Conservation (phyloP, 2,329 filamentous ascomycete species). For the Pseudogymnoascus sp. region DNA sequence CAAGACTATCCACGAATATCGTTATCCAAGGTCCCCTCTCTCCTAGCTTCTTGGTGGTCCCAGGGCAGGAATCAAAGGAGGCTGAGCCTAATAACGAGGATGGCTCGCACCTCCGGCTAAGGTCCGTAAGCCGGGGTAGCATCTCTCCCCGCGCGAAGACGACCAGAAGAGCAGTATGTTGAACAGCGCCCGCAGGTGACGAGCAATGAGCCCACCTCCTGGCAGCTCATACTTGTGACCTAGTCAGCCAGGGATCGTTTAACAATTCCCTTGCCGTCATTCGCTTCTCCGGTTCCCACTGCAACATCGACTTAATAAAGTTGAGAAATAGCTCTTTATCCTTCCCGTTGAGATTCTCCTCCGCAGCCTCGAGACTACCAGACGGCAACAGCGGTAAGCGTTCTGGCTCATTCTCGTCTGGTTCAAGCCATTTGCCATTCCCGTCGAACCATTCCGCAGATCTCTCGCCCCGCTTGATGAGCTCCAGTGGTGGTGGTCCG, state of each 20-base stretch:
- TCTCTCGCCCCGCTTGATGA: no score
- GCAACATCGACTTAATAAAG: slow-evolving; percentile 16
- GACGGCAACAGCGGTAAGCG: slow-evolving; percentile 15
- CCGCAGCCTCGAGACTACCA: slow-evolving; percentile 15
- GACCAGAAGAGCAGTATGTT: background rate
- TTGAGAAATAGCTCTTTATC: slow-evolving; percentile 16
- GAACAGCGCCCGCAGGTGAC: background rate
- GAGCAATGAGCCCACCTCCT: background rate
- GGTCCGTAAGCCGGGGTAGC: no score
- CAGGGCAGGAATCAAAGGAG: background rate
- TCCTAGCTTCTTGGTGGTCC: background rate
- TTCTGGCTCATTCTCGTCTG: slow-evolving; percentile 14
- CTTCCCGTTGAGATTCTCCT: slow-evolving; percentile 15
- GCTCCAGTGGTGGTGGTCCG: slow-evolving; percentile 1
- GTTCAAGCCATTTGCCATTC: slow-evolving; percentile 15
- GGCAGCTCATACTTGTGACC: slow-evolving; percentile 11
- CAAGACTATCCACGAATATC: background rate
- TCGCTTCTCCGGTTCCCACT: slow-evolving; percentile 18
- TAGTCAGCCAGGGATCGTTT: slow-evolving; percentile 15
- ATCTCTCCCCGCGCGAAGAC: background rate
- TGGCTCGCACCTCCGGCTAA: background rate
- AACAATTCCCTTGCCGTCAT: slow-evolving; percentile 16
- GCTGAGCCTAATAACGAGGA: background rate
- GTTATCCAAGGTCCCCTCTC: background rate
- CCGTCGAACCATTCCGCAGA: slow-evolving; percentile 15